A percentile compares a stretch with the other conserved stretches of the same genome.
phyloP scores from a whole-genome alignment of 2,329 filamentous ascomycete species.

The Graphilbum sp. region DNA sequence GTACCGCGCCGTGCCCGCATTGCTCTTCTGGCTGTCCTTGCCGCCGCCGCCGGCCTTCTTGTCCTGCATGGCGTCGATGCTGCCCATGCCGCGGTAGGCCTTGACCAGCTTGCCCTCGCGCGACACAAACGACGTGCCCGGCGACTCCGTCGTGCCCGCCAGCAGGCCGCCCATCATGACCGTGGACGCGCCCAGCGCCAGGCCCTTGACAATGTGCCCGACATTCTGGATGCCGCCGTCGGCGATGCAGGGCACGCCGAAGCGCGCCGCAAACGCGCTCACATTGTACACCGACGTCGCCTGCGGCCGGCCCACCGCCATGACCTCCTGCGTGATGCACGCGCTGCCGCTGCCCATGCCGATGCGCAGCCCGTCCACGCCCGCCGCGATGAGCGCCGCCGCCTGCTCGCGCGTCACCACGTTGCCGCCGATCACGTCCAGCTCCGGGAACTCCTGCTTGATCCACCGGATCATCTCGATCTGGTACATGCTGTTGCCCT shows the following conservation, averaged over 20 bases:
- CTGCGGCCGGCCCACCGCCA: slow-evolving; percentile 95
- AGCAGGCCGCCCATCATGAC: slow-evolving; percentile 99
- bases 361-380: slow-evolving; percentile 90
- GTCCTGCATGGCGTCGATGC: slow-evolving; percentile 98
- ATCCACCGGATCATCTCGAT: slow-evolving; percentile 96
- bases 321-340: slow-evolving; percentile 98
- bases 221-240: slow-evolving; percentile 98
- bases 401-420: slow-evolving; percentile 97
- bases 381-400: slow-evolving; percentile 77
- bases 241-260: slow-evolving; percentile 94
- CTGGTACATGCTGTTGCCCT: slow-evolving; percentile 98
- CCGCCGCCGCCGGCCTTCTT: slow-evolving; percentile 73
- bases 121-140: slow-evolving; percentile 90
- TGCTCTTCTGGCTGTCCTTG: slow-evolving; percentile 62
- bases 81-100: slow-evolving; percentile 97
- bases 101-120: slow-evolving; percentile 96
- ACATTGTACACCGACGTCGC: slow-evolving; percentile 87
- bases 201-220: slow-evolving; percentile 96
- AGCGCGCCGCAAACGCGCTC: slow-evolving; percentile 72
- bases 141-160: slow-evolving; percentile 92
- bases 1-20: slow-evolving; percentile 92
- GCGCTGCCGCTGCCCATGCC: slow-evolving; percentile 97
- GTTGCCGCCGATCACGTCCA: slow-evolving; percentile 96
- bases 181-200: slow-evolving; percentile 82
- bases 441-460: slow-evolving; percentile 67